Percentiles rank a stretch among this genome's conserved stretches.
Evolutionary conservation across 208 protist genomes (phyloP).

Genomic region (Leishmania tropica): DNA sequence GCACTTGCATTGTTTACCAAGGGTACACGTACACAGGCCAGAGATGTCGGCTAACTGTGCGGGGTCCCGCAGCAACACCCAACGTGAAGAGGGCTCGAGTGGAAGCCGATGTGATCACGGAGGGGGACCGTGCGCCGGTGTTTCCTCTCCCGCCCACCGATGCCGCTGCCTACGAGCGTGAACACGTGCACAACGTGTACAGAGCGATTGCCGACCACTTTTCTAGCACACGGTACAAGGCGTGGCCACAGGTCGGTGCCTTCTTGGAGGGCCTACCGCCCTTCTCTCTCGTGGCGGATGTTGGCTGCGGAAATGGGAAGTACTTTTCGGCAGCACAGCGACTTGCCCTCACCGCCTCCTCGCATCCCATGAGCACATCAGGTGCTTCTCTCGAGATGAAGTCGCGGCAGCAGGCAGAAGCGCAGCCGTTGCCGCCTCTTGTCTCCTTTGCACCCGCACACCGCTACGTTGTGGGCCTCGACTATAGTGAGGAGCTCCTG

Average conservation of each 20-base stretch:
- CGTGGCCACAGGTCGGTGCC: conserved; percentile 73
- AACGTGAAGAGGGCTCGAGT: conserved; percentile 1
- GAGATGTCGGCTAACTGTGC: neutral
- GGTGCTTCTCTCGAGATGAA: neutral
- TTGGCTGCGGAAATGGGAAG: conserved; percentile 92
- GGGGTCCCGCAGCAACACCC: neutral
- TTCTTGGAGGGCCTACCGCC: conserved; percentile 74
- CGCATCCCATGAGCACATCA: neutral
- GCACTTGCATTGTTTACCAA: neutral
- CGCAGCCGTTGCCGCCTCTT: neutral
- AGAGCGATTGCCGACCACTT: conserved; percentile 86
- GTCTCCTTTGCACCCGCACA: conserved; percentile 19
- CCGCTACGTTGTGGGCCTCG: conserved; percentile 72
- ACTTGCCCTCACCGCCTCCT: neutral
- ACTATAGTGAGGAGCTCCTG: conserved; percentile 67
- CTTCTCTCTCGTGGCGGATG: conserved; percentile 71
- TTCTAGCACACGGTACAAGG: conserved; percentile 86
- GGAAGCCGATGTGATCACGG: conserved; percentile 2
- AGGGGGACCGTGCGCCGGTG: neutral
- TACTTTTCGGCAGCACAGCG: conserved; percentile 59
- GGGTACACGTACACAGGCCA: neutral
- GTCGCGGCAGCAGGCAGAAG: conserved; percentile 1
- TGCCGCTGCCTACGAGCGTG: conserved; percentile 49
- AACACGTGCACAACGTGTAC: conserved; percentile 86
- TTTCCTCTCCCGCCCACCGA: conserved; percentile 8